Evolutionary conservation across 345 rosid species (phyloP).

Genomic region (Melastoma malabathricum): DNA sequence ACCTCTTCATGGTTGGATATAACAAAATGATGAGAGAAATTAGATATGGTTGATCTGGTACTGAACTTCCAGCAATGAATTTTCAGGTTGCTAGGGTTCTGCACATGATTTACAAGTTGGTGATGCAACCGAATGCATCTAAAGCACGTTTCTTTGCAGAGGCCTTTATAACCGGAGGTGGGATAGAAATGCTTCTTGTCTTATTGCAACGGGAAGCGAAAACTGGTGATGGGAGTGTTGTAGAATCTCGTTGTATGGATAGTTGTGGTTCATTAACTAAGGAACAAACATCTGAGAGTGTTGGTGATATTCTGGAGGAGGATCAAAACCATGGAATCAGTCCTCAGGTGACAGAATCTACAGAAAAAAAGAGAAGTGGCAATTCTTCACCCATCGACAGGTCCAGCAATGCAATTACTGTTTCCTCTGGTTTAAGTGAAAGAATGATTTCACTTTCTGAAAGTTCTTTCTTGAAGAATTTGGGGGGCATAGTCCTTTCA

Average conservation of each 20-base stretch:
- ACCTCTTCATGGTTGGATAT: too few relatives aligned
- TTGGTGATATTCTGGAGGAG: conserved; percentile 16
- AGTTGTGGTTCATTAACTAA: conserved; percentile 22
- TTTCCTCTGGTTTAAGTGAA: conserved; percentile 30
- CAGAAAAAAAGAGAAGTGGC: conserved; percentile 23
- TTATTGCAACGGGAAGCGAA: conserved; percentile 90
- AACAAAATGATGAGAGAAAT: too few relatives aligned
- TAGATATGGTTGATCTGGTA: conserved; percentile 1
- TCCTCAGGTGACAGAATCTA: conserved; percentile 21
- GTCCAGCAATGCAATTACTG: conserved; percentile 19
- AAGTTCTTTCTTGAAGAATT: conserved; percentile 30
- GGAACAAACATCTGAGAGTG: conserved; percentile 26
- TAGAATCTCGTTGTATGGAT: conserved; percentile 21
- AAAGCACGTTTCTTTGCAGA: conserved; percentile 71
- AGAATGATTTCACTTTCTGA: conserved; percentile 58
- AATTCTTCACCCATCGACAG: conserved; percentile 20
- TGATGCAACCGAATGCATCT: conserved; percentile 82
- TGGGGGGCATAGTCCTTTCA: conserved; percentile 94
- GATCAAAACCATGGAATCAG: conserved; percentile 30
- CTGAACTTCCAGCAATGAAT: conserved; percentile 11
- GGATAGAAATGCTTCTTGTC: conserved; percentile 94
- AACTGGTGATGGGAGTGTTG: conserved; percentile 46
- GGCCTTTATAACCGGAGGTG: conserved; percentile 74
- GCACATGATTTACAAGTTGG: conserved; percentile 79
- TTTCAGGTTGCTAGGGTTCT: conserved; percentile 79